Percentiles rank a stretch among this genome's conserved stretches.
Evolutionary conservation across 805 yeast genomes (phyloP).

Genomic region (Metschnikowia amazonensis): DNA sequence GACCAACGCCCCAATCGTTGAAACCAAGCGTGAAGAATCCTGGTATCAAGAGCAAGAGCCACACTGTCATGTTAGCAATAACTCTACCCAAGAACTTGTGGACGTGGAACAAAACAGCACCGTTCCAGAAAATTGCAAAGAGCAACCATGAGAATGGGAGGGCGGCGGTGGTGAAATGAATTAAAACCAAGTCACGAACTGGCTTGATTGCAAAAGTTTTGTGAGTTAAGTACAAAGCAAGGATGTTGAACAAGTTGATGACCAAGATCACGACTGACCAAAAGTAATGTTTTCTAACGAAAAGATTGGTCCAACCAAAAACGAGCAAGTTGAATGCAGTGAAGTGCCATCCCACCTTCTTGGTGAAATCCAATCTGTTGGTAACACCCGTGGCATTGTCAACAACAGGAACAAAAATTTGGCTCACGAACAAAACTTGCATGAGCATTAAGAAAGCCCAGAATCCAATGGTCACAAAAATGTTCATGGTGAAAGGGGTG

Average conservation of each 20-base stretch:
- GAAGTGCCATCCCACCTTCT: constrained; percentile 57
- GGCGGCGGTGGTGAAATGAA: constrained; percentile 66
- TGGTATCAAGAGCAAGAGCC: constrained; percentile 74
- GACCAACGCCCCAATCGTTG: constrained; percentile 70
- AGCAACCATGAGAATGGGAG: constrained; percentile 73
- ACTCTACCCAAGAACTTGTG: constrained; percentile 58
- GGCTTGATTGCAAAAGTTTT: constrained; percentile 57
- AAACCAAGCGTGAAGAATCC: constrained; percentile 50
- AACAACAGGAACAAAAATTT: constrained; percentile 38
- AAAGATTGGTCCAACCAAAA: constrained; percentile 61
- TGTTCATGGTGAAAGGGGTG: constrained; percentile 69
- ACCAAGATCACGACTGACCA: constrained; percentile 56
- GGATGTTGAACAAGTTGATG: constrained; percentile 56
- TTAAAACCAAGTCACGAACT: constrained; percentile 47
- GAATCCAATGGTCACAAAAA: constrained; percentile 46
- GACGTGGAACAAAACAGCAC: constrained; percentile 69
- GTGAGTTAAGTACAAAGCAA: constrained; percentile 53
- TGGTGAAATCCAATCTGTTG: constrained; percentile 26
- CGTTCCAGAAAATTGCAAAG: constrained; percentile 79
- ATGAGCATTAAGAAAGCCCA: constrained; percentile 54
- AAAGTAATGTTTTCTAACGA: constrained; percentile 56
- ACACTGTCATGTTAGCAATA: constrained; percentile 67
- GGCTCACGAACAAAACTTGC: constrained; percentile 50
- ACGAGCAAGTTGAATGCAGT: constrained; percentile 56
- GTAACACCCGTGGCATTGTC: constrained; percentile 14